Percentiles rank a stretch among this genome's conserved stretches.
phyloP scores from a whole-genome alignment of 2,329 filamentous ascomycete genomes.

The Fusarium proliferatum region DNA sequence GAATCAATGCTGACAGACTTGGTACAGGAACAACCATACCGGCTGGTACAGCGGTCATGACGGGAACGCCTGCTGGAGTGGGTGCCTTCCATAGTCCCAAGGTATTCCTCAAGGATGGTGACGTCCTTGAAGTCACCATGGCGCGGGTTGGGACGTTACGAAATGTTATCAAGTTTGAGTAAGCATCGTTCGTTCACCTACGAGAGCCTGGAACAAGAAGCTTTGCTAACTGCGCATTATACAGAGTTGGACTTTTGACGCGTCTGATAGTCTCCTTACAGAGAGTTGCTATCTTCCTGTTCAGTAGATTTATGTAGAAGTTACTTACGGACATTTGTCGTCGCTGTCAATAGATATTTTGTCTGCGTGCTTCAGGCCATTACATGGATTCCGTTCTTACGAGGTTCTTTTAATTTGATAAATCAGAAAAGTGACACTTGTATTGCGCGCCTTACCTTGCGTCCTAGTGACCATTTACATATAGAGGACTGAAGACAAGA shows the following conservation, averaged over 20 bases:
- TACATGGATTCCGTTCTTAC: background rate
- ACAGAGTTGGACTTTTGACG: background rate
- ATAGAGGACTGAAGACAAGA: background rate
- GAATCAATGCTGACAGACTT: background rate
- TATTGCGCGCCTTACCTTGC: background rate
- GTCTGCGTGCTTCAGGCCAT: accelerated
- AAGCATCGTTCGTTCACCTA: background rate
- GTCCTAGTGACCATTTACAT: accelerated
- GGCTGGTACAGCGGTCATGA: background rate
- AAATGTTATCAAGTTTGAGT: background rate
- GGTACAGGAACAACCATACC: background rate
- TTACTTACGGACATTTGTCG: accelerated
- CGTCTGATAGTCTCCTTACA: background rate
- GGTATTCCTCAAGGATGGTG: background rate
- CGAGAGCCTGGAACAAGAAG: no score
- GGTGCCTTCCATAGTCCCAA: background rate
- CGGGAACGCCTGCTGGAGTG: background rate
- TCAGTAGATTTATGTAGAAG: background rate
- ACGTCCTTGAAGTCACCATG: background rate
- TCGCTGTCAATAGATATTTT: accelerated
- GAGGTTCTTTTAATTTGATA: accelerated
- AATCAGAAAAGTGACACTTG: background rate
- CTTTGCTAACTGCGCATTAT: background rate
- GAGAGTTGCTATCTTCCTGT: background rate
- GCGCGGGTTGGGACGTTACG: background rate